These are phyloP conservation scores for Kwoniella dejecticola DNA, from an alignment of 768 basidiomycete genomes.

Conservation along the genomic window DNA sequence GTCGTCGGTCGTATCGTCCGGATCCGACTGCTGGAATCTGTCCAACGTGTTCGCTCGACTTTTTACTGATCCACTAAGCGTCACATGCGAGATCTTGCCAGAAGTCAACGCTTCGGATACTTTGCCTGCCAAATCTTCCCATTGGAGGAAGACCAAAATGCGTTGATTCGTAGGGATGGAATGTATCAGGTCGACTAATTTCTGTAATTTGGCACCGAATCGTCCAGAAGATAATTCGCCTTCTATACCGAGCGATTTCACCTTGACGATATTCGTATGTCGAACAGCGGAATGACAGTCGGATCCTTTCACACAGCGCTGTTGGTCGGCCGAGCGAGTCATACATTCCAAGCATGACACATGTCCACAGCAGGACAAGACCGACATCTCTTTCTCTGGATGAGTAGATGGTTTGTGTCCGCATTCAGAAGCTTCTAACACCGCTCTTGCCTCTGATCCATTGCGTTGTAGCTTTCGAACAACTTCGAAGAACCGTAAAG, in stretches of 20 bases:
- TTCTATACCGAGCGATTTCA: conserved; percentile 49
- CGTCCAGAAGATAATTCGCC: conserved; percentile 43
- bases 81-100: conserved; percentile 72
- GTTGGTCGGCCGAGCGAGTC: conserved; percentile 68
- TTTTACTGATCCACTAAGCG: conserved; percentile 76
- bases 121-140: conserved; percentile 88
- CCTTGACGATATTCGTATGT: conserved; percentile 54
- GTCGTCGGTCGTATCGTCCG: conserved; percentile 57
- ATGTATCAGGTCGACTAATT: conserved; percentile 73
- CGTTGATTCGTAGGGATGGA: conserved; percentile 77
- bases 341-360: conserved; percentile 79
- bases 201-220: conserved; percentile 55
- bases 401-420: conserved; percentile 59
- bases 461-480: conserved; percentile 83
- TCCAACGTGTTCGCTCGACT: conserved; percentile 79
- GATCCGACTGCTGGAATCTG: conserved; percentile 77
- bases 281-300: conserved; percentile 78
- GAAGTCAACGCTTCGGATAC: conserved; percentile 77
- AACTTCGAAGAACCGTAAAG: conserved; percentile 86
- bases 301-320: conserved; percentile 76
- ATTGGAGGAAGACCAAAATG: conserved; percentile 92
- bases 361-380: conserved; percentile 90
- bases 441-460: conserved; percentile 61
- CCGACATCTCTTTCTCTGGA: conserved; percentile 60
- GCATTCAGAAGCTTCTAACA: conserved; percentile 48